Percentiles rank a stretch among this genome's conserved stretches.
phyloP scores from a whole-genome alignment of 179 eudicot species.

The Pouteria campechiana region DNA sequence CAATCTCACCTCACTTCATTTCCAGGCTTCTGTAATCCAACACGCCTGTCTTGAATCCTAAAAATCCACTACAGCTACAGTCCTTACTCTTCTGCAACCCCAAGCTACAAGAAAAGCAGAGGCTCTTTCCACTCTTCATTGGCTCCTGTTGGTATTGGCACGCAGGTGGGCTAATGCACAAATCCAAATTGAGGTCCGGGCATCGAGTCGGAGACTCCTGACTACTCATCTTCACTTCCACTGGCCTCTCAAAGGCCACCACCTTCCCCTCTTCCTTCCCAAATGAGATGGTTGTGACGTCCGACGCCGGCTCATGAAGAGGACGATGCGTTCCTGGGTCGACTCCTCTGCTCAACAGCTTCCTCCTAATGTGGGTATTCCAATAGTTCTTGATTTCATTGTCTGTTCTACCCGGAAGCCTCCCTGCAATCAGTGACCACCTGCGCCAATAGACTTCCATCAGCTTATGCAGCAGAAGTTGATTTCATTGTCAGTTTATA shows the following conservation, averaged over 20 bases:
- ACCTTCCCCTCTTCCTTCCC: slow-evolving; percentile 18
- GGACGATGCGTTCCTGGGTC: slow-evolving; percentile 70
- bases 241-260: too few species aligned
- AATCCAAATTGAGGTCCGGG: slow-evolving; percentile 70
- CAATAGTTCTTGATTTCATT: slow-evolving; percentile 88
- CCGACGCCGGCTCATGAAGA: slow-evolving; percentile 24
- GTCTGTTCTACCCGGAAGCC: slow-evolving; percentile 81
- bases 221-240: slow-evolving; percentile 6
- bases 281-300: slow-evolving; percentile 17
- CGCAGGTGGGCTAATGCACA: slow-evolving; percentile 60
- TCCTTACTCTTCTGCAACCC: slow-evolving; percentile 44
- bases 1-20: slow-evolving; percentile 69
- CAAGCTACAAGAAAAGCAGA: slow-evolving; percentile 58
- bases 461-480: neutral
- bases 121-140: slow-evolving; percentile 24
- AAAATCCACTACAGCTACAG: slow-evolving; percentile 52
- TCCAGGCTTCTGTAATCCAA: slow-evolving; percentile 80
- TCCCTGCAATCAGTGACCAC: slow-evolving; percentile 80
- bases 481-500: too few species aligned
- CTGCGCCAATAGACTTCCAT: slow-evolving; percentile 9
- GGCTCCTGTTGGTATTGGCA: slow-evolving; percentile 19
- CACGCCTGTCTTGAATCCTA: slow-evolving; percentile 51
- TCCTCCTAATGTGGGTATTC: slow-evolving; percentile 83
- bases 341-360: slow-evolving; percentile 70
- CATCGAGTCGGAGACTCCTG: slow-evolving; percentile 11